Evolutionary conservation across 2,329 filamentous ascomycete genomes (phyloP).

Genomic region (Colletotrichum cereale): DNA sequence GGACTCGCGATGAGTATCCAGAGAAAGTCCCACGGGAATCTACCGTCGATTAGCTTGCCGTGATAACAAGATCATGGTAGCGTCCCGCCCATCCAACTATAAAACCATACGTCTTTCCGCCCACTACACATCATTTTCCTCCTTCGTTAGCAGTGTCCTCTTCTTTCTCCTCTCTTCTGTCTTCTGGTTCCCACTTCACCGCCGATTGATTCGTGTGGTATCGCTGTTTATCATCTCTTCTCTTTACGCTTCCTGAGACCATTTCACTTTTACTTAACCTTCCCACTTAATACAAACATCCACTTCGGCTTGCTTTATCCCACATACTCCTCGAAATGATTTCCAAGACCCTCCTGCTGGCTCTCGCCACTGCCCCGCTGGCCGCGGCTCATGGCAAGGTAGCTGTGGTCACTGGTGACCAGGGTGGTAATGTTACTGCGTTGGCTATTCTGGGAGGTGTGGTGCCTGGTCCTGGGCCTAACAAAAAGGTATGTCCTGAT

Average conservation of each 20-base stretch:
- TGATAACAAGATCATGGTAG: background rate
- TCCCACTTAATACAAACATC: background rate
- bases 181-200: slow-evolving; percentile 9
- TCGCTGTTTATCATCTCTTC: background rate
- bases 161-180: slow-evolving; percentile 8
- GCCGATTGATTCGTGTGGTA: slow-evolving; percentile 37
- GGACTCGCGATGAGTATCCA: background rate
- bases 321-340: slow-evolving; percentile 36
- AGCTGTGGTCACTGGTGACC: slow-evolving; percentile 46
- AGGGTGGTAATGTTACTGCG: slow-evolving; percentile 55
- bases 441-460: slow-evolving; percentile 54
- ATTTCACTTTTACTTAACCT: background rate
- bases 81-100: background rate
- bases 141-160: slow-evolving; percentile 7
- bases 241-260: background rate
- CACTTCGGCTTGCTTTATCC: too few species aligned
- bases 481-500: slow-evolving; percentile 45
- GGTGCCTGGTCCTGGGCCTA: slow-evolving; percentile 55
- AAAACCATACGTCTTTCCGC: slow-evolving; percentile 5
- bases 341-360: slow-evolving; percentile 41
- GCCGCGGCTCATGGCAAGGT: slow-evolving; percentile 49
- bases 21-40: too few species aligned
- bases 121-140: background rate
- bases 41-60: background rate
- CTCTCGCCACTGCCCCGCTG: slow-evolving; percentile 45